A percentile compares a stretch with the other conserved stretches of the same genome.
Conservation (phyloP, 768 basidiomycete species). For the Termitomyces sp. region DNA sequence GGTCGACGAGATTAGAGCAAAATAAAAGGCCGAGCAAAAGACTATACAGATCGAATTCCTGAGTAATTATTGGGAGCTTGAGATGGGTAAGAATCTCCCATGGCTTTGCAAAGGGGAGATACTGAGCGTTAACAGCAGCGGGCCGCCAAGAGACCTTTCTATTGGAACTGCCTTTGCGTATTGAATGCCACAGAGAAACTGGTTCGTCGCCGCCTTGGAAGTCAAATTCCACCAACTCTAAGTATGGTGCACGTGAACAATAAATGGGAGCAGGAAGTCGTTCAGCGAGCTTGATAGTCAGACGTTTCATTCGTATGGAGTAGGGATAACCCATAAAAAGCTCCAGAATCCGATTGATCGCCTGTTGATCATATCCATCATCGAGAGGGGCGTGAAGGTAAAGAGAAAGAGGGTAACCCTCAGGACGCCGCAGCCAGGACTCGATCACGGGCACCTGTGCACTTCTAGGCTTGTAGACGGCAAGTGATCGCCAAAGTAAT, state of each 20-base stretch:
- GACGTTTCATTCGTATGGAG: background rate
- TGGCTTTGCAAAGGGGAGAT: background rate
- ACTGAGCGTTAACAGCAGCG: background rate
- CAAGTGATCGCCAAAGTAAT: conserved; percentile 6
- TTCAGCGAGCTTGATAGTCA: background rate
- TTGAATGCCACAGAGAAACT: background rate
- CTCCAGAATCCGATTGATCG: background rate
- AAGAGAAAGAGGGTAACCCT: background rate
- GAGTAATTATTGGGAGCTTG: background rate
- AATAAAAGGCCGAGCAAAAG: background rate
- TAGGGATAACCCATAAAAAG: background rate
- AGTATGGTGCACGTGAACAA: background rate
- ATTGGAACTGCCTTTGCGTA: background rate
- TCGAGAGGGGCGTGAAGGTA: background rate
- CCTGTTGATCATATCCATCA: background rate
- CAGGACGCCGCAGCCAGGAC: conserved; percentile 1
- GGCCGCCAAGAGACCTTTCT: background rate
- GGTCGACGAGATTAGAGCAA: background rate
- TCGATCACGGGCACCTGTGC: background rate
- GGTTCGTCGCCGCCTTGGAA: background rate
- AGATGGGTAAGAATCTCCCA: conserved; percentile 7
- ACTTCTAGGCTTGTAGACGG: conserved; percentile 4
- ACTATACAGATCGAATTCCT: background rate
- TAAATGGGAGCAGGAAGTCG: too few species aligned
- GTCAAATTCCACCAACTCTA: background rate